Conservation (phyloP, 2,329 filamentous ascomycete species). For the Arachnomyces sp. region DNA sequence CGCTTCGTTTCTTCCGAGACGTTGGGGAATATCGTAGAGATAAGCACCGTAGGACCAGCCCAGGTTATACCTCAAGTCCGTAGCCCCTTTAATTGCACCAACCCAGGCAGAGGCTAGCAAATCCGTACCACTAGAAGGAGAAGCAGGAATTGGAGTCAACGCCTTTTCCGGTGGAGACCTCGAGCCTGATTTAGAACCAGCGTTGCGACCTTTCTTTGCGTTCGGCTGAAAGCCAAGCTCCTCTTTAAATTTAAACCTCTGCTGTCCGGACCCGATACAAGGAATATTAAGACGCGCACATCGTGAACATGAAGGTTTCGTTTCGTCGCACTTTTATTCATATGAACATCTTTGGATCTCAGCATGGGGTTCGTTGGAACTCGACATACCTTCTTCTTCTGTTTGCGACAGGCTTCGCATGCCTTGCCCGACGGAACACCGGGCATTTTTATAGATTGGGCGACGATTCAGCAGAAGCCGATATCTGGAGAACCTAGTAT, state of each 20-base stretch:
- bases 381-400: constrained; percentile 45
- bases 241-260: constrained; percentile 44
- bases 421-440: constrained; percentile 45
- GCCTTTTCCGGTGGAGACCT: background rate
- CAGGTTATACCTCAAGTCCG: constrained; percentile 41
- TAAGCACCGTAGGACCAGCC: constrained; percentile 40
- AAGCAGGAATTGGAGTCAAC: constrained; percentile 2
- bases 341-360: background rate
- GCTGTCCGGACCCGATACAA: constrained; percentile 41
- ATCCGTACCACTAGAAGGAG: constrained; percentile 26
- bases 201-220: background rate
- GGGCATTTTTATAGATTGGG: constrained; percentile 34
- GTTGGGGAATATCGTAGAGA: constrained; percentile 37
- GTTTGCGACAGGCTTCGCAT: constrained; percentile 44
- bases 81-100: constrained; percentile 25
- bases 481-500: no score
- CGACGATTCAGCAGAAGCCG: no score
- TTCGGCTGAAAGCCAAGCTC: constrained; percentile 14
- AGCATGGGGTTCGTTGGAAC: no score
- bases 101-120: constrained; percentile 27
- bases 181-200: background rate
- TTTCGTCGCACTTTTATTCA: constrained; percentile 41
- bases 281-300: constrained; percentile 38
- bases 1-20: constrained; percentile 39
- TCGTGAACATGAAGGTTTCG: constrained; percentile 37